These are phyloP conservation scores for Vairimorpha necatrix DNA, from an alignment of 371 early-diverging fungal genomes.

Conservation along the genomic window DNA sequence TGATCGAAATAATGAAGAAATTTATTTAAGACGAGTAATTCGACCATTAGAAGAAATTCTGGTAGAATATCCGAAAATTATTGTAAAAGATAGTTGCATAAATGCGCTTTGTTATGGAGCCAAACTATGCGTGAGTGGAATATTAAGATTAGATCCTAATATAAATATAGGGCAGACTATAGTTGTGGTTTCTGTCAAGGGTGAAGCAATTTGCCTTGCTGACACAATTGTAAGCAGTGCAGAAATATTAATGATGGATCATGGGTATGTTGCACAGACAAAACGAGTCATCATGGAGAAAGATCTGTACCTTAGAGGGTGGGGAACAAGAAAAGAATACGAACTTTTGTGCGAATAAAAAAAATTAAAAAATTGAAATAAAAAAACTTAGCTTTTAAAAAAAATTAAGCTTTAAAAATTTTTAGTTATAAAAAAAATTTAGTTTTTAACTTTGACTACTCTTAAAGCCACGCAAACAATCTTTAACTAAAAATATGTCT, in stretches of 20 bases:
- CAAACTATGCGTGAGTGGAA: constrained; percentile 92
- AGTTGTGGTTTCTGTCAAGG: constrained; percentile 97
- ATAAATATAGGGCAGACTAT: constrained; percentile 87
- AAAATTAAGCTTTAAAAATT: too few species aligned
- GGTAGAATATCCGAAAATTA: constrained; percentile 85
- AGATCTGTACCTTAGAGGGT: constrained; percentile 88
- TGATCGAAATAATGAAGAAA: constrained; percentile 85
- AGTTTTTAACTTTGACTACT: too few species aligned
- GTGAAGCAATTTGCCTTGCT: constrained; percentile 94
- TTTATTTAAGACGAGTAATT: constrained; percentile 83
- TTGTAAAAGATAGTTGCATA: constrained; percentile 95
- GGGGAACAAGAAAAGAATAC: constrained; percentile 75
- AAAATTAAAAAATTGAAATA: neutral
- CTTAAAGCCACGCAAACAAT: too few species aligned
- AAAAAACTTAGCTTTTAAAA: neutral
- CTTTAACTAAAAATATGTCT: too few species aligned
- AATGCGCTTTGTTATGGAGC: constrained; percentile 98
- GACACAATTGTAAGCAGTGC: constrained; percentile 89
- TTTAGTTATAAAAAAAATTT: too few species aligned
- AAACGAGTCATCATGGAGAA: constrained; percentile 99
- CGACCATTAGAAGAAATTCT: constrained; percentile 91
- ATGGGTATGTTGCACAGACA: constrained; percentile 91
- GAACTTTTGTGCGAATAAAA: constrained; percentile 50
- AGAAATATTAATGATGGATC: constrained; percentile 82
- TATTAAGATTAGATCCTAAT: constrained; percentile 86